These are phyloP conservation scores for Henckelia pumila DNA, from an alignment of 257 asterid genomes.

Conservation along the genomic window DNA sequence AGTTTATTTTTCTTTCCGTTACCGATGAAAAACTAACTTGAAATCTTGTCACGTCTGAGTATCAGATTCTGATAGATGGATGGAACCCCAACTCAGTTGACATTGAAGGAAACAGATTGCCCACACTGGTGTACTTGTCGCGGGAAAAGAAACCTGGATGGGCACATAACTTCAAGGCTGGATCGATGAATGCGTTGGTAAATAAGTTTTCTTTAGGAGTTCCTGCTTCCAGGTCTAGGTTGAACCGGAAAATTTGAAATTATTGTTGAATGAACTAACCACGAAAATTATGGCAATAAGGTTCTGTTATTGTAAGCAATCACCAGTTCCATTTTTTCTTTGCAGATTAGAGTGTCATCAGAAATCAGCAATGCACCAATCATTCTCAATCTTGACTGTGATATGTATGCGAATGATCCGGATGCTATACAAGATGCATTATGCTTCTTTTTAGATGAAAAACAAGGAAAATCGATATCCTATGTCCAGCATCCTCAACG, in stretches of 20 bases:
- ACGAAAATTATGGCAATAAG: not conserved
- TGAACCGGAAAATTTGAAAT: no score
- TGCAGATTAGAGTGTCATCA: slow-evolving; percentile 78
- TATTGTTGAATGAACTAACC: not conserved
- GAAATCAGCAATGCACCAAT: slow-evolving; percentile 74
- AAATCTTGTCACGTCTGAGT: not conserved
- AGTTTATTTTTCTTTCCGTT: not conserved
- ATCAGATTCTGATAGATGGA: slow-evolving; percentile 46
- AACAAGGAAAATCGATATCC: slow-evolving; percentile 41
- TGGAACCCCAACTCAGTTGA: slow-evolving; percentile 33
- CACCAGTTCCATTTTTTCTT: not conserved
- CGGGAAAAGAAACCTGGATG: slow-evolving; percentile 48
- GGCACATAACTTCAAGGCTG: slow-evolving; percentile 64
- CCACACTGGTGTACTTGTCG: slow-evolving; percentile 53
- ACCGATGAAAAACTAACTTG: not conserved
- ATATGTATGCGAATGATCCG: slow-evolving; percentile 82
- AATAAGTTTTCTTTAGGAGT: not conserved
- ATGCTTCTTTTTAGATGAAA: slow-evolving; percentile 76
- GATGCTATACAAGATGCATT: slow-evolving; percentile 55
- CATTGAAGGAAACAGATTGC: slow-evolving; percentile 38
- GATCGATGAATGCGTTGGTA: slow-evolving; percentile 67
- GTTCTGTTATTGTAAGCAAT: not conserved
- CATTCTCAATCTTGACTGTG: slow-evolving; percentile 84
- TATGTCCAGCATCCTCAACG: slow-evolving; percentile 69
- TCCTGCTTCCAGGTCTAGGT: not conserved